Percentiles rank a stretch among this genome's conserved stretches.
These are phyloP conservation scores for Wickerhamomyces alni DNA, from an alignment of 805 yeast genomes.

Conservation along the genomic window DNA sequence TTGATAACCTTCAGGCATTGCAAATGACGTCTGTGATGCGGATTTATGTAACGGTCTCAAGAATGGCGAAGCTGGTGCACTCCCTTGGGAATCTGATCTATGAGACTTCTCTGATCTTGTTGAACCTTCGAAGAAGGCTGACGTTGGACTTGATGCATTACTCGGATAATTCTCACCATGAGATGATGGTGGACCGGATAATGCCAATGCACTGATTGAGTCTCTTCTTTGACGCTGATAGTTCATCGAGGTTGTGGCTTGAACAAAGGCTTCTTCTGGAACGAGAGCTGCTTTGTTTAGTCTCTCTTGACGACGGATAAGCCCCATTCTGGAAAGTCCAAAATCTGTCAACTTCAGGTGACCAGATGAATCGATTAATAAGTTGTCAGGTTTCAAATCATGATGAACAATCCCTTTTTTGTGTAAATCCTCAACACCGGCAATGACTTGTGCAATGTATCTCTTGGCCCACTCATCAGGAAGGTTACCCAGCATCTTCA, in stretches of 20 bases:
- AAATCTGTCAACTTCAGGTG: slow-evolving; percentile 93
- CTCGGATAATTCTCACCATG: slow-evolving; percentile 4
- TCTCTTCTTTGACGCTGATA: slow-evolving; percentile 12
- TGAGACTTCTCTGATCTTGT: slow-evolving; percentile 4
- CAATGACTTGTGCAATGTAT: slow-evolving; percentile 84
- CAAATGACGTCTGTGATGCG: slow-evolving; percentile 52
- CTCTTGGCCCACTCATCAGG: slow-evolving; percentile 84
- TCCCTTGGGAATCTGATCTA: slow-evolving; percentile 15
- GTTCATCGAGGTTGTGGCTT: slow-evolving; percentile 7
- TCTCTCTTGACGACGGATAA: slow-evolving; percentile 69
- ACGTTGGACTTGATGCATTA: slow-evolving; percentile 23
- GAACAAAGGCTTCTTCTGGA: slow-evolving; percentile 19
- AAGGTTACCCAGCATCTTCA: slow-evolving; percentile 74
- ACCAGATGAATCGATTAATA: slow-evolving; percentile 79
- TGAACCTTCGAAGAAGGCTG: slow-evolving; percentile 24
- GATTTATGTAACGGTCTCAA: slow-evolving; percentile 43
- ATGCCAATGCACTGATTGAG: slow-evolving; percentile 16
- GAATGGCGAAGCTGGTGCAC: slow-evolving; percentile 37
- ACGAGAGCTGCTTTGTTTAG: slow-evolving; percentile 7
- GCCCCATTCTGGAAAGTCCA: slow-evolving; percentile 87
- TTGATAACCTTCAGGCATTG: slow-evolving; percentile 44
- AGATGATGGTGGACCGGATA: slow-evolving; percentile 7
- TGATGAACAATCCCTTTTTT: slow-evolving; percentile 86
- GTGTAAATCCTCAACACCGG: slow-evolving; percentile 89
- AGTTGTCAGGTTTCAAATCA: slow-evolving; percentile 92